Evolutionary conservation across 2,329 filamentous ascomycete species (phyloP).

Genomic region (Ophiostoma perfectum): DNA sequence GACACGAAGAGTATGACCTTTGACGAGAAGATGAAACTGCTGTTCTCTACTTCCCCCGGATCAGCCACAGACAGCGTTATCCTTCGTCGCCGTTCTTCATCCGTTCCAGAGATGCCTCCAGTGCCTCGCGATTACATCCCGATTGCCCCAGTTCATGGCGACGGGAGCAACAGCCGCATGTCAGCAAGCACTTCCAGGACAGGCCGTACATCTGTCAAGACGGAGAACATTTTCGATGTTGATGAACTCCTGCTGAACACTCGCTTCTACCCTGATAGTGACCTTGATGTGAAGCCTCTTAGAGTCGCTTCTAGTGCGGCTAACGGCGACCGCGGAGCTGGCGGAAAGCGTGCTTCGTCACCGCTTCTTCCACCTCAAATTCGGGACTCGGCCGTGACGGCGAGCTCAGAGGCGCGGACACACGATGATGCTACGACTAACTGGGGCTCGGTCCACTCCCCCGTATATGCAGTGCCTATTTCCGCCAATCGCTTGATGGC

Average conservation of each 20-base stretch:
- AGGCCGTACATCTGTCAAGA: conserved; percentile 36
- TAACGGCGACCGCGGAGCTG: conserved; percentile 26
- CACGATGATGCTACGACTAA: conserved; percentile 41
- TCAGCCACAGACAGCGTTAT: conserved; percentile 17
- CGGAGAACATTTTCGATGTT: conserved; percentile 39
- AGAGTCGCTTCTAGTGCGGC: conserved; percentile 22
- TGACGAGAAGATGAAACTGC: conserved; percentile 51
- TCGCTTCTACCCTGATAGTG: not conserved
- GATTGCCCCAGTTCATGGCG: conserved; percentile 26
- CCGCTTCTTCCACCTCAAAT: conserved; percentile 38
- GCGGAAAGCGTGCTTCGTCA: conserved; percentile 43
- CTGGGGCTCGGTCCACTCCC: conserved; percentile 49
- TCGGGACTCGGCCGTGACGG: conserved; percentile 35
- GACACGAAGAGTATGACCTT: conserved; percentile 55
- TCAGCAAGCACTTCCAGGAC: conserved; percentile 36
- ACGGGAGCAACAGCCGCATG: conserved; percentile 27
- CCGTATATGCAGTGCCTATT: conserved; percentile 42
- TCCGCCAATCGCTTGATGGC: conserved; percentile 39
- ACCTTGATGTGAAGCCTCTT: conserved; percentile 17
- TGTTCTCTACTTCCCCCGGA: conserved; percentile 41
- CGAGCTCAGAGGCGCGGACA: conserved; percentile 34
- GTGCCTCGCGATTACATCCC: conserved; percentile 33
- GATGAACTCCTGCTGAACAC: conserved; percentile 22
- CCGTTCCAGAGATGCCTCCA: conserved; percentile 42
- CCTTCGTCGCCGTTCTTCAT: conserved; percentile 35